phyloP scores from a whole-genome alignment of 1,284 basidiomycete genomes.

The Exsudoporus floridanus region DNA sequence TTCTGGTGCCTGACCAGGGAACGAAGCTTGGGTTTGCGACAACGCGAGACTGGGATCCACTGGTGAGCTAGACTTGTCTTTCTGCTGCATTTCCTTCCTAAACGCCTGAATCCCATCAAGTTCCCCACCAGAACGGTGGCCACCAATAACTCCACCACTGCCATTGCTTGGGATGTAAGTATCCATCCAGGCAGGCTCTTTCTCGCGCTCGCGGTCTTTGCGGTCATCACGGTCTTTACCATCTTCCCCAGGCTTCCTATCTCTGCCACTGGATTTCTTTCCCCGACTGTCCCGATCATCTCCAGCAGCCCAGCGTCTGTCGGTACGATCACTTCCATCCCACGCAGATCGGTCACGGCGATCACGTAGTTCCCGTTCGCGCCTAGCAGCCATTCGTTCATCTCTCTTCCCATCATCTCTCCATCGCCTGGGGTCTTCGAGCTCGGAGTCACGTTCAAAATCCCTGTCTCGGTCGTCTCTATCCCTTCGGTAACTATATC shows the following conservation, averaged over 20 bases:
- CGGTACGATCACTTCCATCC: conserved; percentile 38
- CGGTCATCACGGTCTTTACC: conserved; percentile 54
- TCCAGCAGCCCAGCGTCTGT: conserved; percentile 54
- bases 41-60: conserved; percentile 7
- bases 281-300: conserved; percentile 66
- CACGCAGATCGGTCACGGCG: conserved; percentile 50
- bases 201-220: conserved; percentile 65
- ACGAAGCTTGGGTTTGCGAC: conserved; percentile 34
- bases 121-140: conserved; percentile 55
- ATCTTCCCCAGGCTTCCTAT: conserved; percentile 57
- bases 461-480: conserved; percentile 39
- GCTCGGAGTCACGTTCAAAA: conserved; percentile 45
- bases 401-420: conserved; percentile 78
- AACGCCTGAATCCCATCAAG: conserved; percentile 87
- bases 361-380: conserved; percentile 40
- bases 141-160: conserved; percentile 60
- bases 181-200: conserved; percentile 90
- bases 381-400: conserved; percentile 62
- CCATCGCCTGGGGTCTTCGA: conserved; percentile 68
- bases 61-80: conserved; percentile 45
- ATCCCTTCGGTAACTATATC: conserved; percentile 29
- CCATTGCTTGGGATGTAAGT: conserved; percentile 68
- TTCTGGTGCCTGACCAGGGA: conserved; percentile 26
- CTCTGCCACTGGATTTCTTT: conserved; percentile 58
- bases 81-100: conserved; percentile 86